Conservation (phyloP, 2,329 filamentous ascomycete genomes). For the Alternaria sp. region DNA sequence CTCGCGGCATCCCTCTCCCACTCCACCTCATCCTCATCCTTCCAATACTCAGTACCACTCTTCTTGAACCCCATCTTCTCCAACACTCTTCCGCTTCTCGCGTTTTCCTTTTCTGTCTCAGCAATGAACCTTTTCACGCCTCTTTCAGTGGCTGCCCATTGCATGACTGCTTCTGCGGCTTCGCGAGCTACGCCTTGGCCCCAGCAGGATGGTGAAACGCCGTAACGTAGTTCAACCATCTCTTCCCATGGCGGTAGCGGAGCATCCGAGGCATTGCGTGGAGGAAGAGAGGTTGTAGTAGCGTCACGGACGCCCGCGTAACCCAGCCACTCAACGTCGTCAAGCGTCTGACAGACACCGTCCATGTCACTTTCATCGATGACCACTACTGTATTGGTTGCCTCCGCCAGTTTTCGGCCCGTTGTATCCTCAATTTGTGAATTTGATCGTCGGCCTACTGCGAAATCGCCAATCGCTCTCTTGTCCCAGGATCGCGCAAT, state of each 20-base stretch:
- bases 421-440: background rate
- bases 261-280: conserved; percentile 7
- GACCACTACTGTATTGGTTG: background rate
- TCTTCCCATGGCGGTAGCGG: conserved; percentile 24
- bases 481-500: conserved; percentile 20
- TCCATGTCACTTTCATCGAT: background rate
- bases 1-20: conserved; percentile 16
- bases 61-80: conserved; percentile 36
- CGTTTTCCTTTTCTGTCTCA: conserved; percentile 33
- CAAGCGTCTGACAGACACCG: background rate
- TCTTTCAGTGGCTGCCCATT: conserved; percentile 21
- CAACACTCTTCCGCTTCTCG: conserved; percentile 33
- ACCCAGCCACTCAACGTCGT: conserved; percentile 20
- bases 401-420: background rate
- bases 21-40: conserved; percentile 23
- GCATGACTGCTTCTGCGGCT: conserved; percentile 27
- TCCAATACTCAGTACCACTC: conserved; percentile 25
- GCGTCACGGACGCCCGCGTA: conserved; percentile 31
- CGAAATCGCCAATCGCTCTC: conserved; percentile 24
- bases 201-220: conserved; percentile 21
- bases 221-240: conserved; percentile 30
- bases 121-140: conserved; percentile 28
- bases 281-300: conserved; percentile 26
- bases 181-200: conserved; percentile 26
- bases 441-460: conserved; percentile 18